Percentiles rank a stretch among this genome's conserved stretches.
phyloP scores from a whole-genome alignment of 352 stramenopile species.

The Phytophthora niederhauseri region DNA sequence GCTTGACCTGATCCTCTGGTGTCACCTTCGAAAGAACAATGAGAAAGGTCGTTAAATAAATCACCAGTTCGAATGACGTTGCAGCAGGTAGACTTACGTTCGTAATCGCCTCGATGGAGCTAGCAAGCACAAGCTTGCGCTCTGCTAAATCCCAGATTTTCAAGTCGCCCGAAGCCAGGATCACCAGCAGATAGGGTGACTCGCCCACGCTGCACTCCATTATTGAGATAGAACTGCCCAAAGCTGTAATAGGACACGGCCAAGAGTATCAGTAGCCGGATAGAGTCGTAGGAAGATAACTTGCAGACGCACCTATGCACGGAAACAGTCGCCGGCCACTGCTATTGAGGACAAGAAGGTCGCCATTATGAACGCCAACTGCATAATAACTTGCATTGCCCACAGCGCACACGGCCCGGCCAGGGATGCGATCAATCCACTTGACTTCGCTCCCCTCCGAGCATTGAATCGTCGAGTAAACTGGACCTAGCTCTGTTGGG shows the following conservation, averaged over 20 bases:
- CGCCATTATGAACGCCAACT: constrained; percentile 62
- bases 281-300: not conserved
- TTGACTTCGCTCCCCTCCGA: constrained; percentile 53
- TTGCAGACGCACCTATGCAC: constrained; percentile 60
- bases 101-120: constrained; percentile 70
- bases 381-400: constrained; percentile 75
- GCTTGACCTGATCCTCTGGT: constrained; percentile 38
- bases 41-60: not conserved
- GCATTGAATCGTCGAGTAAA: constrained; percentile 81
- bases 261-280: constrained; percentile 3
- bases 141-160: constrained; percentile 78
- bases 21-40: constrained; percentile 21
- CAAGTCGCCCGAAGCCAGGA: constrained; percentile 59
- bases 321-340: constrained; percentile 79
- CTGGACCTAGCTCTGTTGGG: constrained; percentile 53
- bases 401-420: constrained; percentile 53
- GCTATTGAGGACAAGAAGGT: constrained; percentile 69
- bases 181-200: constrained; percentile 76
- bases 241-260: constrained; percentile 38
- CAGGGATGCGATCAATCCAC: constrained; percentile 85
- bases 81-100: constrained; percentile 37
- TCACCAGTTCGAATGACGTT: not conserved
- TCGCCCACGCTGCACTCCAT: constrained; percentile 72
- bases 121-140: constrained; percentile 56
- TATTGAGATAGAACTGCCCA: constrained; percentile 65